A percentile compares a stretch with the other conserved stretches of the same genome.
These are phyloP conservation scores for Zasmidium citrigriseum DNA, from an alignment of 2,329 filamentous ascomycete genomes.

Conservation along the genomic window DNA sequence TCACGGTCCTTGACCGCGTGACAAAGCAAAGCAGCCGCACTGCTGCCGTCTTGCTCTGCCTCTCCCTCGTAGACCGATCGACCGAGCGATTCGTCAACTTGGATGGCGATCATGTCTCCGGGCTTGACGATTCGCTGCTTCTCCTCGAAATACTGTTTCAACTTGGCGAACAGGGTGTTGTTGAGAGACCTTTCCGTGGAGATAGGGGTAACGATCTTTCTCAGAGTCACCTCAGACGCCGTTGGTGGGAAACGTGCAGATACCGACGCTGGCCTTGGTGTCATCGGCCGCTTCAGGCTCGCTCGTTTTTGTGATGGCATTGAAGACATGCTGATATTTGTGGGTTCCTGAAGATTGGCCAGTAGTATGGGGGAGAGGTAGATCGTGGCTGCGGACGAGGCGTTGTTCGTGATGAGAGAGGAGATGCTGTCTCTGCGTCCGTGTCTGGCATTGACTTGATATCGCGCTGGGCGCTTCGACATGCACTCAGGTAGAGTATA, in stretches of 20 bases:
- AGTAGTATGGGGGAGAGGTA: constrained; percentile 86
- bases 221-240: constrained; percentile 78
- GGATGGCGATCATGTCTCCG: constrained; percentile 85
- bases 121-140: constrained; percentile 79
- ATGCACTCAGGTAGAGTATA: constrained; percentile 81
- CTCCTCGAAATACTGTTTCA: constrained; percentile 86
- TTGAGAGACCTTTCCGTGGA: constrained; percentile 85
- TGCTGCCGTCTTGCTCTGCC: constrained; percentile 69
- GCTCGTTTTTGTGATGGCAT: constrained; percentile 43
- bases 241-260: constrained; percentile 57
- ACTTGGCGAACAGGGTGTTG: constrained; percentile 77
- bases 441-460: constrained; percentile 53
- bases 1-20: constrained; percentile 37
- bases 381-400: constrained; percentile 62
- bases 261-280: constrained; percentile 32
- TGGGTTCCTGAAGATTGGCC: constrained; percentile 77
- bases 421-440: constrained; percentile 58
- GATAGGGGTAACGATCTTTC: constrained; percentile 85
- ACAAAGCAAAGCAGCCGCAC: constrained; percentile 43
- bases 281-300: constrained; percentile 44
- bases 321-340: constrained; percentile 76
- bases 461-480: constrained; percentile 54
- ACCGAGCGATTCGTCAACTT: constrained; percentile 83
- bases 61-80: constrained; percentile 74
- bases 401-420: constrained; percentile 45